Percentiles rank a stretch among this genome's conserved stretches.
These are phyloP conservation scores for Coleophoma crateriformis DNA, from an alignment of 2,329 filamentous ascomycete species.

Conservation along the genomic window DNA sequence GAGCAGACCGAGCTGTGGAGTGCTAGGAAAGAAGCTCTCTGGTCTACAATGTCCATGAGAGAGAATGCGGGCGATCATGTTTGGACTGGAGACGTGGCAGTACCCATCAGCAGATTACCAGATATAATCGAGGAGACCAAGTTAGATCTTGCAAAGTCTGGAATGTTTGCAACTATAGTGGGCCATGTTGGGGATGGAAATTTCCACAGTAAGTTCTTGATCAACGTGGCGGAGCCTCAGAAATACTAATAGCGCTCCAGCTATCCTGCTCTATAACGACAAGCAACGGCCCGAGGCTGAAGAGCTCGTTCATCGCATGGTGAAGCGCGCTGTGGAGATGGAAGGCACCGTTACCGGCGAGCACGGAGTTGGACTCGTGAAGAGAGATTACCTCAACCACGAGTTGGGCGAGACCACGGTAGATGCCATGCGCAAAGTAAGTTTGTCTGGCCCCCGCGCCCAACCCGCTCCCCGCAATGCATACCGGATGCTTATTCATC, in stretches of 20 bases:
- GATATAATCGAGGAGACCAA: constrained; percentile 76
- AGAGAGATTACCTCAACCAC: constrained; percentile 76
- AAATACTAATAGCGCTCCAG: constrained; percentile 4
- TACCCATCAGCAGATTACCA: constrained; percentile 69
- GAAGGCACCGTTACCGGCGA: constrained; percentile 84
- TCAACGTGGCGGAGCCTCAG: too few species aligned
- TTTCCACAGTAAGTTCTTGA: constrained; percentile 52
- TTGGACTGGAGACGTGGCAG: constrained; percentile 84
- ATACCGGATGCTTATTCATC: not conserved
- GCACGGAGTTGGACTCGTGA: constrained; percentile 78
- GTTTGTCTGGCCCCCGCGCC: constrained; percentile 12
- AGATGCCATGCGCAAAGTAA: constrained; percentile 75
- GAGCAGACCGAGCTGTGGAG: constrained; percentile 79
- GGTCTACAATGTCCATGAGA: constrained; percentile 67
- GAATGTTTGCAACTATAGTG: constrained; percentile 58
- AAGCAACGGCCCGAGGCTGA: constrained; percentile 62
- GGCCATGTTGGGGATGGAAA: constrained; percentile 74
- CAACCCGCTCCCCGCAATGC: not conserved
- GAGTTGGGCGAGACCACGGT: constrained; percentile 72
- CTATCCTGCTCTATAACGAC: constrained; percentile 60
- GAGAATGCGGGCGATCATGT: constrained; percentile 61
- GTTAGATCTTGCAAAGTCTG: constrained; percentile 49
- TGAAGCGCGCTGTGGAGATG: constrained; percentile 77
- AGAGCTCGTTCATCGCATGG: constrained; percentile 73
- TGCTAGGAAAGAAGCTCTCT: constrained; percentile 77